Evolutionary conservation across 2,329 filamentous ascomycete genomes (phyloP), one percentile per base, ranked within the genome.

Genomic region (Huntiella omanensis): DNA sequence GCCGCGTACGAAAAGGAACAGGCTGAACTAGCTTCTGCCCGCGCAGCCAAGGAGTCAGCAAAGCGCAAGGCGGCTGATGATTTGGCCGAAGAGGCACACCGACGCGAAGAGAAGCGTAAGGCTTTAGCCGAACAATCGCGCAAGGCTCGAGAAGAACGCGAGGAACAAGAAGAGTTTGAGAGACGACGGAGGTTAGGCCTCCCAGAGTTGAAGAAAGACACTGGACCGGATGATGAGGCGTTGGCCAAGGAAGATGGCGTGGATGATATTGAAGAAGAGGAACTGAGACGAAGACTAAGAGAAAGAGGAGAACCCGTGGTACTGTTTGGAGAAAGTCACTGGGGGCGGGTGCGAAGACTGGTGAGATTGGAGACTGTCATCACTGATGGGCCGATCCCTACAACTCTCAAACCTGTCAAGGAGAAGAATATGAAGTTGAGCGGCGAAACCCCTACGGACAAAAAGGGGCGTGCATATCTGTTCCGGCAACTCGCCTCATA

Each of bases 61-160:
- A 96, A 96, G 64, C 83, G 88, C 54, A 91, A 92, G 61, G 73
- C 77, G 17, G 88, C 96, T 46, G 87, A 94, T 33, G 87, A 94
- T 19, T 81, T 83, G 48, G 77, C 77, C 2, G 72, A 76, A 17
- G 78, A 80, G 52, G 73, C 75, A 52, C 72, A 68, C 10, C 67
- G 68, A 22, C 75, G 86, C 11, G 83, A 93, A 52, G 84, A 91
- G 57, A 95, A 95, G 67, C 77, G 80, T 46, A 73, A 74, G 50
- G 71, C 71, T 50, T 67, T 98, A 3, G 88, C 86, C 0, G 85
- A 93, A 52, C 84, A 94, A 56, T 84, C 81, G 42, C 71, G 73
- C 45, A 65, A 64, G 52, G 68, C 75, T 52, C 69, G 78, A 36
- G 80, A 88, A 57, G 80, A 83, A 52, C 73, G 80, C 52, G 84